Evolutionary conservation across 805 yeast genomes (phyloP), one percentile per base, ranked within the genome.

Genomic region (Teunomyces tritomae): DNA sequence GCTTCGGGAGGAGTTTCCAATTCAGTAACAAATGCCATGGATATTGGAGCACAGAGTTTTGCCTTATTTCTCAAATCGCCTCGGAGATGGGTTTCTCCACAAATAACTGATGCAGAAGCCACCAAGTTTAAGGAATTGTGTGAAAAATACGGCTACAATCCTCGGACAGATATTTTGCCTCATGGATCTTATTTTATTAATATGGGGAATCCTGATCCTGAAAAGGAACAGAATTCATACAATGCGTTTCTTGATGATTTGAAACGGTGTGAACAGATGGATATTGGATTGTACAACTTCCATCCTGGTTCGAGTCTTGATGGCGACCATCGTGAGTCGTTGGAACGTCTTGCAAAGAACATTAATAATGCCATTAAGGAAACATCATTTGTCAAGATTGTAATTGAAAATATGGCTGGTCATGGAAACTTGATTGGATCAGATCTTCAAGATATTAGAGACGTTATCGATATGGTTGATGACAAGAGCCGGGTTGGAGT

Each of bases 391-490:
- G 98, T 94, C 28, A 91, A 85, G 59, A 83, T 94, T 39, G 95
- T 94, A 9, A 76, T 94, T 49, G 99, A 94, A 61, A 94, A 92
- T 61, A 94, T 94, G 99, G 97, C 99, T 1, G 99, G 99, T 8
- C 95, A 89, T 57, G 97, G 96, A 2, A 85, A 87, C 52, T 77
- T 92, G 50, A 85, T 94, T 36, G 99, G 98, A 0, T 84, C 92
- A 3, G 74, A 79, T 36, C 68, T 92, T 27, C 82, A 86, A 53
- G 98, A 94, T 59, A 73, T 94, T 42, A 72, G 77, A 27, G 79
- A 77, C 17, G 91, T 94, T 11, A 89, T 94, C 39, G 85, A 80
- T 32, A 60, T 82, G 74, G 79, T 94, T n/a, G 86, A 89, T 1
- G 80, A 90, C 59, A 91, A 91, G 64, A 62, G 68, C 0, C 76